These are phyloP conservation scores for Trametes versicolor DNA, from an alignment of 1,284 basidiomycete genomes.

Conservation along the genomic window DNA sequence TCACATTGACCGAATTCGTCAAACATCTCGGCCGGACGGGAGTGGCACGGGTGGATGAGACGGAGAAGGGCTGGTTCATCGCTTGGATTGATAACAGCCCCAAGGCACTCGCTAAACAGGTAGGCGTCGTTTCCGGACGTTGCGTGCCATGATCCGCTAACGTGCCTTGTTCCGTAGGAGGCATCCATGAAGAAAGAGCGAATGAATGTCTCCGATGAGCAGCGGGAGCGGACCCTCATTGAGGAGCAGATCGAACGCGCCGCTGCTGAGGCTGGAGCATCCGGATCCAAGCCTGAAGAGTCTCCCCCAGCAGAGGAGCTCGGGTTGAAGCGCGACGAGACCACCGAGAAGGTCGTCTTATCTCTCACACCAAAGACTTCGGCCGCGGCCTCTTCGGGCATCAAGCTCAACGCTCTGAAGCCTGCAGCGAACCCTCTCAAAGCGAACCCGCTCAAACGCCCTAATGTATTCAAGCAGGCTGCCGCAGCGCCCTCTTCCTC, in stretches of 20 bases:
- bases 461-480: constrained; percentile 79
- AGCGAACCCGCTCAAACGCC: constrained; percentile 65
- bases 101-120: constrained; percentile 91
- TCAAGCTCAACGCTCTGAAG: constrained; percentile 73
- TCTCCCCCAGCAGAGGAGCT: constrained; percentile 57
- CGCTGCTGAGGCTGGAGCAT: constrained; percentile 45
- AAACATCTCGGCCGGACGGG: constrained; percentile 92
- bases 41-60: constrained; percentile 94
- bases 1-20: constrained; percentile 93
- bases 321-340: constrained; percentile 80
- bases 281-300: constrained; percentile 37
- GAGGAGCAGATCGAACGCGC: constrained; percentile 96
- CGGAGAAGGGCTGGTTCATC: constrained; percentile 97
- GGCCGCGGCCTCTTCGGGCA: constrained; percentile 50
- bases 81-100: constrained; percentile 98
- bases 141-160: not conserved
- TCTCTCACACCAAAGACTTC: constrained; percentile 69
- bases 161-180: constrained; percentile 59
- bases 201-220: constrained; percentile 92
- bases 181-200: constrained; percentile 94
- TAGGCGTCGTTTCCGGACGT: constrained; percentile 40
- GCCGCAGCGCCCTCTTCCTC: constrained; percentile 35
- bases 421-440: constrained; percentile 58
- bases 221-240: constrained; percentile 90
- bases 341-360: constrained; percentile 76